Conservation (phyloP, 2,329 filamentous ascomycete genomes). For the Fusarium albosuccineum region DNA sequence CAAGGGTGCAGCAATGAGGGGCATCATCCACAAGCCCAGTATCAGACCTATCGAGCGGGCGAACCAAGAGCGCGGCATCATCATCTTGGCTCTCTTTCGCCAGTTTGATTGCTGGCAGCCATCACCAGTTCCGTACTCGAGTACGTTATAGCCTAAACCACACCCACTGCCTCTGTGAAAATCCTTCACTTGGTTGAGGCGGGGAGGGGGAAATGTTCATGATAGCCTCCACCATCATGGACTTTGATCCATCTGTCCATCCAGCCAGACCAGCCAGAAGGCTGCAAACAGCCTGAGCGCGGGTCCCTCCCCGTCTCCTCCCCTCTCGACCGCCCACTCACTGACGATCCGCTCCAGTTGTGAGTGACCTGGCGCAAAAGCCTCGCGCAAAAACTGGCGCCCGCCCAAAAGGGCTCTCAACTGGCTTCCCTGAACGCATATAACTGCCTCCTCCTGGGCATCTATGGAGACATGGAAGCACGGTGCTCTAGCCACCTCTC, state of each 20-base stretch:
- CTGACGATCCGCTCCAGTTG: conserved; percentile 45
- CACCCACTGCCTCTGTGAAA: conserved; percentile 3
- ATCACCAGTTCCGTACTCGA: conserved; percentile 32
- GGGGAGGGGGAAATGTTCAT: conserved; percentile 25
- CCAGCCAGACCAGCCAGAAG: conserved; percentile 10
- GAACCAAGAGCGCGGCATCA: conserved; percentile 35
- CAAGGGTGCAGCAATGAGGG: conserved; percentile 35
- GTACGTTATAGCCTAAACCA: conserved; percentile 27
- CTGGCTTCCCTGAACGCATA: not conserved
- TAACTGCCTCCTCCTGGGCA: not conserved
- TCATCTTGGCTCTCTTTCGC: conserved; percentile 35
- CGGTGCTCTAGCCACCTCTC: not conserved
- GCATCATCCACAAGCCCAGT: conserved; percentile 39
- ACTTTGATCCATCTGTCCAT: conserved; percentile 28
- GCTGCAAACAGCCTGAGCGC: conserved; percentile 1
- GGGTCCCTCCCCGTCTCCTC: not conserved
- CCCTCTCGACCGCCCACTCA: conserved; percentile 31
- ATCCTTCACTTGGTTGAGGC: not conserved
- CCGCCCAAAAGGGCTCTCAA: conserved; percentile 18
- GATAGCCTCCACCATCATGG: conserved; percentile 38
- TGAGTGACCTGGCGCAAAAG: conserved; percentile 28
- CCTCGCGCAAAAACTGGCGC: conserved; percentile 27
- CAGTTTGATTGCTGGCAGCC: conserved; percentile 18
- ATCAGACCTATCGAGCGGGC: conserved; percentile 34
- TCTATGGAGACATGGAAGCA: conserved; percentile 22